Base-by-base conservation (phyloP, 805 yeast genomes). In the Isabelozyma rhagii region DNA sequence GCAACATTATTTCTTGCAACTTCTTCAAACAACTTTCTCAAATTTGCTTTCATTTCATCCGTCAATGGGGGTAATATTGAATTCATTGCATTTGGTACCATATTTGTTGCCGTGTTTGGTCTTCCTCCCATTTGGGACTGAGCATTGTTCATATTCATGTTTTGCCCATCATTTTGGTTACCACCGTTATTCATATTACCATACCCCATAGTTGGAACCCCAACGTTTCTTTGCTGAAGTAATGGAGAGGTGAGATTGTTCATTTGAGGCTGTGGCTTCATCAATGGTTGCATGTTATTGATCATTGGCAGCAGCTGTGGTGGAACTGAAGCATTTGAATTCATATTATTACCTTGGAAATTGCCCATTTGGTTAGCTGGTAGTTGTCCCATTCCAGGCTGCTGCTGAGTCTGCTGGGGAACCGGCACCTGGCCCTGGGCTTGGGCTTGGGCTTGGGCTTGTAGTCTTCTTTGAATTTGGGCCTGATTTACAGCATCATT, bases 1-100 rank as follows among this genome's bases (percentile, higher is more conserved):
- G 82, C 80, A 39, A 88, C 79, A 9, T 89, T 86, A 45, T 84
- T 81, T 25, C 80, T 73, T 0, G 87, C 74, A 1, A 87, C 91
- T 52, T 87, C 96, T 34, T 82, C 85, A 50, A 84, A 77, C 41
- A 91, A 78, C 49, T 77, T 78, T 51, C 83, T 79, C 53, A 90
- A 75, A 50, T 75, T 80, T 53, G 75, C 67, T 74, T 81, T 82
- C 74, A 80, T 88, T 53, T 81, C 89, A 40, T 79, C 87, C 17
- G 85, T 71, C 47, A 73, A 59, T 9, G 68, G 68, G 5, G 77
- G 77, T 43, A 71, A 53, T 27, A 61, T 51, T 10, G 62, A 41
- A 9, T 44, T 39, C 27, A 41, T 29, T 18, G 36, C n/a, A 18
- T n/a, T 38, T 46, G 48, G 44, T 10, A 14, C 36, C 14, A 17